phyloP scores from a whole-genome alignment of 2,329 filamentous ascomycete species.

The Cytospora schulzeri region DNA sequence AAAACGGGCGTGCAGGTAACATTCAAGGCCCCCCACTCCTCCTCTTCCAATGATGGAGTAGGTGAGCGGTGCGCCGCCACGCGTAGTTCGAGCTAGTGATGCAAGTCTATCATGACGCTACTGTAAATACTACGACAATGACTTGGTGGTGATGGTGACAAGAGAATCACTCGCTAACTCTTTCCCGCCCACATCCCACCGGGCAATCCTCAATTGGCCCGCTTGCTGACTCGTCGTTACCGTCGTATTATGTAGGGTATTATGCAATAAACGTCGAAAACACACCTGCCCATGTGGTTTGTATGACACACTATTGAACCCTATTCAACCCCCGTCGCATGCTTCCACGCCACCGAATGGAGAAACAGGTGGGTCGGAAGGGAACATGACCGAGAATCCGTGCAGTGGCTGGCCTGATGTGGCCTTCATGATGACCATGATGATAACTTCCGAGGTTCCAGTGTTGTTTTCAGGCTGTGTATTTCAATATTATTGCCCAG shows the following conservation, averaged over 20 bases:
- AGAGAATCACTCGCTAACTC: conserved; percentile 4
- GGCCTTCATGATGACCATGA: neutral
- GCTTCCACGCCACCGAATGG: neutral
- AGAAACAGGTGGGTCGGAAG: neutral
- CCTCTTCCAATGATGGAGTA: neutral
- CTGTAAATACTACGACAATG: neutral
- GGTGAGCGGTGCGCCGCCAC: neutral
- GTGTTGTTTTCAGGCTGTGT: neutral
- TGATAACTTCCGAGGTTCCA: neutral
- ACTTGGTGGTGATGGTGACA: conserved; percentile 8
- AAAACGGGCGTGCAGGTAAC: neutral
- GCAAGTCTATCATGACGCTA: conserved; percentile 6
- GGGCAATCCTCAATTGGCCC: neutral
- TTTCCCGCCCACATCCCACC: conserved; percentile 1
- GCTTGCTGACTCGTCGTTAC: neutral
- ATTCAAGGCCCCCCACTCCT: neutral
- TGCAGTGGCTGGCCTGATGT: neutral
- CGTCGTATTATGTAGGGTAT: no score
- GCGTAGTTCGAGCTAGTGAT: conserved; percentile 16
- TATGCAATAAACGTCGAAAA: no score
- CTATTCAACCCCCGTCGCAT: no score
- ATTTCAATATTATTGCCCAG: neutral
- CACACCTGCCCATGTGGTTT: no score
- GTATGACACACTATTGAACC: no score
- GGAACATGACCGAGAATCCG: neutral